phyloP scores from a whole-genome alignment of 1,284 basidiomycete species.

The Irpex sp. region DNA sequence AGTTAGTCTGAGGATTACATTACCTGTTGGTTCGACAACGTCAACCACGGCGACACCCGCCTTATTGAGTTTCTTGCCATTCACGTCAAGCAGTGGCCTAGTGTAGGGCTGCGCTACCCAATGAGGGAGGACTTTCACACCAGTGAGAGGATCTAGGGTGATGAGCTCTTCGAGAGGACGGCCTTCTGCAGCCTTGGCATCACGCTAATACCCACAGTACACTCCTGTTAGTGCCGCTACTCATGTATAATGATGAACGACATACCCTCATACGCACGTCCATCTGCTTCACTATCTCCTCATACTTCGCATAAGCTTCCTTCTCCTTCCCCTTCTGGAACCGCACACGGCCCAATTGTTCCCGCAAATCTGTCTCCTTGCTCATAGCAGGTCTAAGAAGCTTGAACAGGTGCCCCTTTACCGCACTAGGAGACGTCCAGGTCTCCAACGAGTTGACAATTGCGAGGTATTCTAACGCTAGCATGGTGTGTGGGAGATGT shows the following conservation, averaged over 20 bases:
- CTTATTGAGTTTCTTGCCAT: not conserved
- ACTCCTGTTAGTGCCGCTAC: not conserved
- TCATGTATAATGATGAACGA: slow-evolving; percentile 9
- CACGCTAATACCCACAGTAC: slow-evolving; percentile 31
- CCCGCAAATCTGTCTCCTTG: slow-evolving; percentile 70
- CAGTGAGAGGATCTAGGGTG: slow-evolving; percentile 44
- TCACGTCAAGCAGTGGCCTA: slow-evolving; percentile 27
- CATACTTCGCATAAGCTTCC: slow-evolving; percentile 50
- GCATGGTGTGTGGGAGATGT: slow-evolving; percentile 58
- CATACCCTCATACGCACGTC: slow-evolving; percentile 62
- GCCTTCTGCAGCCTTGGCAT: slow-evolving; percentile 37
- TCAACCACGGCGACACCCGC: not conserved
- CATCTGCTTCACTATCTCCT: slow-evolving; percentile 64
- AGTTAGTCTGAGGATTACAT: not conserved
- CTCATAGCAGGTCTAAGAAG: slow-evolving; percentile 79
- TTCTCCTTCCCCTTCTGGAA: slow-evolving; percentile 32
- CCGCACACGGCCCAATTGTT: slow-evolving; percentile 57
- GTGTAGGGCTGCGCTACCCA: slow-evolving; percentile 90
- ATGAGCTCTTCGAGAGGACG: slow-evolving; percentile 42
- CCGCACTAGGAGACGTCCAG: slow-evolving; percentile 67
- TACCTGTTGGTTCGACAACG: not conserved
- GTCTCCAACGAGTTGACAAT: slow-evolving; percentile 78
- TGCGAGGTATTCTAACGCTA: slow-evolving; percentile 85
- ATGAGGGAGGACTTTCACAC: slow-evolving; percentile 66
- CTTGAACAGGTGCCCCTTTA: slow-evolving; percentile 94